phyloP scores from a whole-genome alignment of 2,329 filamentous ascomycete species.

The Trichophyton schoenleinii region DNA sequence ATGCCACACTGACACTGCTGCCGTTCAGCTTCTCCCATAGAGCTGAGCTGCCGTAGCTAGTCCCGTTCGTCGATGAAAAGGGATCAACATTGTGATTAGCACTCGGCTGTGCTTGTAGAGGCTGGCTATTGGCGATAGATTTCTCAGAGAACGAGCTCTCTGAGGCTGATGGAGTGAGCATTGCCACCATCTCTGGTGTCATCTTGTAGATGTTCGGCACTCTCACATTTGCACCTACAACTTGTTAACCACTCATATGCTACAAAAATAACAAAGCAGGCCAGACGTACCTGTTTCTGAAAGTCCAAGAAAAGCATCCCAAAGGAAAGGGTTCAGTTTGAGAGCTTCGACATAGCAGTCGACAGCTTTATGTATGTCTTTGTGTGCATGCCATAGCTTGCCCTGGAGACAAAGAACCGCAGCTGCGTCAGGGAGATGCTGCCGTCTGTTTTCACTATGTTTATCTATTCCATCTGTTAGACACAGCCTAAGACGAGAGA shows the following conservation, averaged over 20 bases:
- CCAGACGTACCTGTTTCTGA: slow-evolving; percentile 55
- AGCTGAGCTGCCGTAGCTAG: slow-evolving; percentile 30
- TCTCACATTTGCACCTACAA: slow-evolving; percentile 60
- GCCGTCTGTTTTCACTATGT: slow-evolving; percentile 63
- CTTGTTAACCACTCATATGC: not conserved
- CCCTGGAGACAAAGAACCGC: slow-evolving; percentile 73
- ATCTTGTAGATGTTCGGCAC: slow-evolving; percentile 78
- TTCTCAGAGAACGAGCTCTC: slow-evolving; percentile 25
- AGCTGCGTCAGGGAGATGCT: slow-evolving; percentile 68
- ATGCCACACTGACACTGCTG: slow-evolving; percentile 31
- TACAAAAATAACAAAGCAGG: not conserved
- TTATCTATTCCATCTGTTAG: slow-evolving; percentile 36
- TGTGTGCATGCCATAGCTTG: slow-evolving; percentile 72
- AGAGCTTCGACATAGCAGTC: slow-evolving; percentile 78
- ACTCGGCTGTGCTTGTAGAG: slow-evolving; percentile 28
- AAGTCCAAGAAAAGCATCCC: slow-evolving; percentile 85
- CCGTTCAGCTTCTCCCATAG: slow-evolving; percentile 39
- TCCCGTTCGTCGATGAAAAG: slow-evolving; percentile 25
- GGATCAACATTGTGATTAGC: slow-evolving; percentile 30
- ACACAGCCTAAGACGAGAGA: slow-evolving; percentile 1
- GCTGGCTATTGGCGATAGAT: slow-evolving; percentile 19
- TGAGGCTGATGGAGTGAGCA: slow-evolving; percentile 30
- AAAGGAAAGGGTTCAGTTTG: slow-evolving; percentile 89
- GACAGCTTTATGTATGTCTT: slow-evolving; percentile 68
- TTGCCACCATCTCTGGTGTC: slow-evolving; percentile 49